A percentile compares a stretch with the other conserved stretches of the same genome.
phyloP scores from a whole-genome alignment of 2,329 filamentous ascomycete genomes.

The Epicoccum nigrum region DNA sequence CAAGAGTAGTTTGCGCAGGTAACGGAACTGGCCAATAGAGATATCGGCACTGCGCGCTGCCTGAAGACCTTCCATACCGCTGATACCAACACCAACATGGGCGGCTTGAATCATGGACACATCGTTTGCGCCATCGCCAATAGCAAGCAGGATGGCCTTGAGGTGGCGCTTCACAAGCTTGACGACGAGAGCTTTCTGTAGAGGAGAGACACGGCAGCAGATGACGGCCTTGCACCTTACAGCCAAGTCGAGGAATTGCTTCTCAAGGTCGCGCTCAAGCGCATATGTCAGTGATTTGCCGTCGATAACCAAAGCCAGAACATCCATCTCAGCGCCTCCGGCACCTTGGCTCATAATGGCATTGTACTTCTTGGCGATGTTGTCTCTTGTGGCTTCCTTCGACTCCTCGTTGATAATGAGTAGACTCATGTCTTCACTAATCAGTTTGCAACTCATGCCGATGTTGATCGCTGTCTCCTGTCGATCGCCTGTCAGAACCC shows the following conservation, averaged over 20 bases:
- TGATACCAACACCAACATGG: constrained; percentile 97
- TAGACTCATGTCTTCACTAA: constrained; percentile 98
- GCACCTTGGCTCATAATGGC: constrained; percentile 85
- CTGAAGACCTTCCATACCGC: constrained; percentile 94
- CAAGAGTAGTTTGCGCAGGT: constrained; percentile 87
- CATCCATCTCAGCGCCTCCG: constrained; percentile 78
- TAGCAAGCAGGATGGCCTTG: constrained; percentile 89
- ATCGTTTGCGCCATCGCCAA: constrained; percentile 97
- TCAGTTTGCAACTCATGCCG: constrained; percentile 98
- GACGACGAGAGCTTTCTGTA: constrained; percentile 96
- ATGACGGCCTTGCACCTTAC: constrained; percentile 99
- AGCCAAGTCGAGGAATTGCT: constrained; percentile 89
- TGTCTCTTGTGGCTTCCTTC: constrained; percentile 79
- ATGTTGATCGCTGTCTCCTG: constrained; percentile 99
- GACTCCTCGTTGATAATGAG: constrained; percentile 94
- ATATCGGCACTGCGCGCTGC: constrained; percentile 95
- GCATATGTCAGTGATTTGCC: constrained; percentile 94
- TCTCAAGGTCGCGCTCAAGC: constrained; percentile 91
- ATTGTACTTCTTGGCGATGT: constrained; percentile 90
- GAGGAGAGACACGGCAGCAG: constrained; percentile 91
- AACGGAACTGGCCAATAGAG: constrained; percentile 94
- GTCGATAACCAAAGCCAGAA: constrained; percentile 90
- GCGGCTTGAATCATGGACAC: constrained; percentile 99
- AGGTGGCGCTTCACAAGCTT: constrained; percentile 97
- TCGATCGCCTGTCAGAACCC: constrained; percentile 95